Evolutionary conservation across 2,329 filamentous ascomycete genomes (phyloP).

Genomic region (Trichophyton equinum): DNA sequence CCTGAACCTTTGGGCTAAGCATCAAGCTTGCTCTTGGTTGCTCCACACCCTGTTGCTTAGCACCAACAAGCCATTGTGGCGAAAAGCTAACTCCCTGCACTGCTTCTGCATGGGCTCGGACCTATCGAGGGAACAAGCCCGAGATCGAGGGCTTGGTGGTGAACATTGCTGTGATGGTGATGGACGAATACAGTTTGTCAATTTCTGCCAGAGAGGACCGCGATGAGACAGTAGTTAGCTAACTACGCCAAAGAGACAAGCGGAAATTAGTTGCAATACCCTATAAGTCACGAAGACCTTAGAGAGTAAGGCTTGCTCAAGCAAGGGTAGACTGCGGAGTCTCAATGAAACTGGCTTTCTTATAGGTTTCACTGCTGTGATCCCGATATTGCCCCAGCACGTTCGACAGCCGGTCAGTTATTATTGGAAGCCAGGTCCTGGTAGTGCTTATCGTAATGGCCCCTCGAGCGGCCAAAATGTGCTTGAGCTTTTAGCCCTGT

Average conservation of each 20-base stretch:
- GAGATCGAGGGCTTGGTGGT: not conserved
- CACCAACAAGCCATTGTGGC: not conserved
- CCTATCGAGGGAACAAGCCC: not conserved
- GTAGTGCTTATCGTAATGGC: not conserved
- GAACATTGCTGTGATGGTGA: not conserved
- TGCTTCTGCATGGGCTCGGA: not conserved
- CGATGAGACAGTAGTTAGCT: too few relatives aligned
- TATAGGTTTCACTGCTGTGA: not conserved
- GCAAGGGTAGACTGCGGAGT: too few relatives aligned
- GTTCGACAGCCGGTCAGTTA: not conserved
- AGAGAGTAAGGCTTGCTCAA: too few relatives aligned
- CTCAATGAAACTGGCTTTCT: not conserved
- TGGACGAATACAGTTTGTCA: too few relatives aligned
- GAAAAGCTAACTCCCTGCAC: not conserved
- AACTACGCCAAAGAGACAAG: too few relatives aligned
- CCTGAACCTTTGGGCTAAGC: not conserved
- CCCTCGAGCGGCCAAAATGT: not conserved
- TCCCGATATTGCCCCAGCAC: not conserved
- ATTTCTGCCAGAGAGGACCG: too few relatives aligned
- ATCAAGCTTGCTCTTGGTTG: not conserved
- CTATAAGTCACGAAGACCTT: too few relatives aligned
- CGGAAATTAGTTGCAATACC: too few relatives aligned
- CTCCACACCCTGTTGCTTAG: not conserved
- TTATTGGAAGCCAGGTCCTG: not conserved
- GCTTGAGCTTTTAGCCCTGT: not conserved